Evolutionary conservation across 768 basidiomycete genomes (phyloP), one percentile per base, ranked within the genome.

Genomic region (Suillus placidus): DNA sequence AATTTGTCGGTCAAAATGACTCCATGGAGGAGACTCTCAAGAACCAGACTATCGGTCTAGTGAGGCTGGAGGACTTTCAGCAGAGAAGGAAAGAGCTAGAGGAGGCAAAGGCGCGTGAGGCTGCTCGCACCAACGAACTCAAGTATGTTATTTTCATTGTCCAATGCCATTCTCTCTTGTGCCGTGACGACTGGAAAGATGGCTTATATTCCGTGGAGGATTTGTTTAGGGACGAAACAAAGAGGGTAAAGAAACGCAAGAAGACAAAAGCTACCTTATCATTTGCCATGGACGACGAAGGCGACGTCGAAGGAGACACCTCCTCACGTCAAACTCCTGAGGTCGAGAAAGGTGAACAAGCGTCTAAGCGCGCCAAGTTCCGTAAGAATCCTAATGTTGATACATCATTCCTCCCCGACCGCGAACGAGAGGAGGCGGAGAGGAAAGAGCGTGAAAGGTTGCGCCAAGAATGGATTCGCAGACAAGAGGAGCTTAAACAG

Each of bases 361-460:
- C 83, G 3, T 70, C 81, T 6, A 96, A 96, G 77, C 87, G 89
- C 51, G 80, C 86, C 65, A 95, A 92, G 76, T 86, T 96, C 49
- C 88, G 91, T 76, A 99, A 99, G 82, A 98, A 99, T 70, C 97
- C 97, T 1, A 83, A 90, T 52, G 97, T 99, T 37, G 97, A 99
- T 73, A 99, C 97, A 0, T 98, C 96, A 1, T 99, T 99, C 80
- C 84, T 99, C 9, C 97, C 97, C 1, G 97, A 99, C 77, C 87
- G 97, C n/a, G 95, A 96, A 30, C 90, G 97, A 13, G 97, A 99
- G 73, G 95, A 96, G 74, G 86, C 87, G 9, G 97, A 99, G 76
- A 87, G 96, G 18, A 85, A 85, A 66, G 91, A 95, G 76, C 84
- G 97, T 45, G 97, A 99, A 75, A 85, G 91, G 60, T 82, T 99